Evolutionary conservation across 148 eudicot genomes (phyloP).

Genomic region (Rhododendron mucronatum): DNA sequence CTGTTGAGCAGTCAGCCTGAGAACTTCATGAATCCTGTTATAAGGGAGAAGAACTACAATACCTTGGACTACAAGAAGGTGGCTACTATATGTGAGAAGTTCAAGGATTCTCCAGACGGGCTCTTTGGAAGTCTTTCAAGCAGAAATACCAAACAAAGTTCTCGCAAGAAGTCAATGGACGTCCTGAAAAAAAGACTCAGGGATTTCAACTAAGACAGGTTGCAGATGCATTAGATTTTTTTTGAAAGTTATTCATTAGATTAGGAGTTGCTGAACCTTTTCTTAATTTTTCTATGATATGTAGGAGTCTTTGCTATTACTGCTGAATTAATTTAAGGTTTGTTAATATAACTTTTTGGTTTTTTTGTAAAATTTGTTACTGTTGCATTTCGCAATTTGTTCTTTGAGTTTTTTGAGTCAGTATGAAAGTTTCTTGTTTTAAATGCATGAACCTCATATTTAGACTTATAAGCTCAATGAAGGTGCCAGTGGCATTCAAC

Average conservation of each 20-base stretch:
- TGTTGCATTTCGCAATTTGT: not conserved
- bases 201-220: slow-evolving; percentile 59
- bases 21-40: slow-evolving; percentile 92
- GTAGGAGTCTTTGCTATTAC: not conserved
- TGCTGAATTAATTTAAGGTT: not conserved
- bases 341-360: not conserved
- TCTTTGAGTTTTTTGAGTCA: not conserved
- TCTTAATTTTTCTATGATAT: not conserved
- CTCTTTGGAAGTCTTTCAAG: slow-evolving; percentile 89
- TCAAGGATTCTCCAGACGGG: slow-evolving; percentile 78
- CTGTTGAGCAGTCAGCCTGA: slow-evolving; percentile 84
- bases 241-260: slow-evolving; percentile 12
- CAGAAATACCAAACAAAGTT: slow-evolving; percentile 68
- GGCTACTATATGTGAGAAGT: slow-evolving; percentile 79
- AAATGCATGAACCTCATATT: not conserved
- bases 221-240: slow-evolving; percentile 18
- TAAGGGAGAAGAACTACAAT: slow-evolving; percentile 69
- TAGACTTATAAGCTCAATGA: not conserved
- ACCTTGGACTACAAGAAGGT: slow-evolving; percentile 75
- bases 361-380: slow-evolving; percentile 2
- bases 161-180: slow-evolving; percentile 82
- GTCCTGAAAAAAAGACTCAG: slow-evolving; percentile 66
- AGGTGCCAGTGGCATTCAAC: not conserved
- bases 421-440: not conserved
- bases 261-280: slow-evolving; percentile 7